phyloP scores from a whole-genome alignment of 2,329 filamentous ascomycete genomes.

The Nemania diffusa region DNA sequence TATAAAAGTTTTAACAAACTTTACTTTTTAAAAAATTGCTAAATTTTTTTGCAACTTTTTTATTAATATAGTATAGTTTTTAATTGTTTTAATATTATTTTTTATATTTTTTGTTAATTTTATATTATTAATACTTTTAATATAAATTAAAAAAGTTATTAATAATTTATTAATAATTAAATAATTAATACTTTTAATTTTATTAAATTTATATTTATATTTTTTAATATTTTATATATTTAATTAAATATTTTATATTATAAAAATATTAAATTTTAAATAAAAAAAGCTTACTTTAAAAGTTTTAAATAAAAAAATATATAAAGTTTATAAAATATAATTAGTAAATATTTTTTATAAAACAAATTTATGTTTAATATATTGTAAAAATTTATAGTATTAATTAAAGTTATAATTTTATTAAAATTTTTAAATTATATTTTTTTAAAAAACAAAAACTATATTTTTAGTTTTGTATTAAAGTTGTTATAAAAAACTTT shows the following conservation, averaged over 20 bases:
- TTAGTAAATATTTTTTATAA: background rate
- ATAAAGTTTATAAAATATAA: background rate
- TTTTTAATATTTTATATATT: background rate
- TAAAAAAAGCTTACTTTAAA: background rate
- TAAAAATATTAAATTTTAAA: constrained; percentile 1
- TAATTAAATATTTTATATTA: constrained; percentile 1
- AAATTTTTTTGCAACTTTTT: background rate
- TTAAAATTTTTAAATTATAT: constrained; percentile 14
- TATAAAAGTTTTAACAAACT: background rate
- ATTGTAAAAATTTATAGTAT: background rate
- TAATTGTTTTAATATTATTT: background rate
- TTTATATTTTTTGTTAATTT: no score
- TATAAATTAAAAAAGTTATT: no score
- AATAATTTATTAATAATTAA: background rate
- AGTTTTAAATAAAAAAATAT: constrained; percentile 4
- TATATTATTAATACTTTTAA: no score
- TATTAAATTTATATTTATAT: background rate
- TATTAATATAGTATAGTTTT: background rate
- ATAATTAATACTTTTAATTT: background rate
- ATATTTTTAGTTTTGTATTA: no score
- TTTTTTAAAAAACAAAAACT: constrained; percentile 9
- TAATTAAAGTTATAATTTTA: constrained; percentile 13
- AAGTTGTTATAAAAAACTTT: no score
- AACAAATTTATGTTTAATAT: background rate
- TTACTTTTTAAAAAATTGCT: background rate